These are phyloP conservation scores for Cajanus cajan DNA, from an alignment of 306 rosid genomes.

Conservation along the genomic window DNA sequence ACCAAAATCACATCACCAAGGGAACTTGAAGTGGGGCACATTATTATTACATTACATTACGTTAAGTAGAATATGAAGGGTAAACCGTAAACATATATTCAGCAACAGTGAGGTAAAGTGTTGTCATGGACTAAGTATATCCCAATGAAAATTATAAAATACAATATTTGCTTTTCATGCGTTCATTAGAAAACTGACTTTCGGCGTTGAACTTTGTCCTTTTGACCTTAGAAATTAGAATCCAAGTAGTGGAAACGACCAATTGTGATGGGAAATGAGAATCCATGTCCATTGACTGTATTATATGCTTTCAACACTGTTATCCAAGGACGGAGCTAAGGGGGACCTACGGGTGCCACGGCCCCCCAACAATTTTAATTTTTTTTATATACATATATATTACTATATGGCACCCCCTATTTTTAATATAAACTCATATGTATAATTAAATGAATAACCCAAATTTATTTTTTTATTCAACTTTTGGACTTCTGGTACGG, in stretches of 20 bases:
- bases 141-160: background rate
- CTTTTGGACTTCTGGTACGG: too few species aligned
- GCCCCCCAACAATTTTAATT: too few species aligned
- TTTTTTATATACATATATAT: too few species aligned
- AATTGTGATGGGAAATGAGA: conserved; percentile 24
- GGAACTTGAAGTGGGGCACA: background rate
- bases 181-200: background rate
- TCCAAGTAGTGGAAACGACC: conserved; percentile 37
- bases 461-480: too few species aligned
- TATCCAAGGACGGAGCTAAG: too few species aligned
- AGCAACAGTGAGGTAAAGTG: background rate
- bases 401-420: too few species aligned
- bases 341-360: too few species aligned
- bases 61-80: background rate
- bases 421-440: too few species aligned
- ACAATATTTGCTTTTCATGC: background rate
- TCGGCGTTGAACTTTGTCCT: conserved; percentile 29
- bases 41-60: too few species aligned
- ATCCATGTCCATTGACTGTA: conserved; percentile 28
- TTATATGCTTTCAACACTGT: conserved; percentile 28
- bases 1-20: conserved; percentile 21
- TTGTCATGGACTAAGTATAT: background rate
- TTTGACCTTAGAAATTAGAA: conserved; percentile 35
- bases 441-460: too few species aligned
- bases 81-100: background rate